Conservation (phyloP, 768 basidiomycete genomes). For the Cyathus striatus region DNA sequence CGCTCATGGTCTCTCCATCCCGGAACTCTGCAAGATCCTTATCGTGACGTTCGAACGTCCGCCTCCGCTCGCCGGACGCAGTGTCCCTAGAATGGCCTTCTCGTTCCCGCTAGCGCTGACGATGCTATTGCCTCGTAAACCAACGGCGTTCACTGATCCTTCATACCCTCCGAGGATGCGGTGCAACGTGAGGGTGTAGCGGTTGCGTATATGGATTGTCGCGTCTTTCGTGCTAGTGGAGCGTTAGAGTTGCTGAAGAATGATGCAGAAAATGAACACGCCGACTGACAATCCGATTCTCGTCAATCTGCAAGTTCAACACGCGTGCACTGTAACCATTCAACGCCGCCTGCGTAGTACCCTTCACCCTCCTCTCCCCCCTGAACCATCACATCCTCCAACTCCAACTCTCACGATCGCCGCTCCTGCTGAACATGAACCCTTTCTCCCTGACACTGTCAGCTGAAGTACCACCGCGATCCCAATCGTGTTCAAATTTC, state of each 20-base stretch:
- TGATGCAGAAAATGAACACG: constrained; percentile 31
- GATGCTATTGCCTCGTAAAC: constrained; percentile 64
- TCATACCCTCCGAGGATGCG: constrained; percentile 77
- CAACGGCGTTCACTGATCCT: constrained; percentile 90
- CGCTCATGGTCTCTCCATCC: constrained; percentile 71
- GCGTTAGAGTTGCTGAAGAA: background rate
- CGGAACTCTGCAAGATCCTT: constrained; percentile 90
- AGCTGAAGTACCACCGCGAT: constrained; percentile 20
- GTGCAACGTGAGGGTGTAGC: constrained; percentile 56
- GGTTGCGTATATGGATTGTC: constrained; percentile 77
- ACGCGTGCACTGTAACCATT: constrained; percentile 81
- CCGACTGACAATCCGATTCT: constrained; percentile 91
- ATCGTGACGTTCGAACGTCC: constrained; percentile 85
- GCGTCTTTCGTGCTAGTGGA: constrained; percentile 71
- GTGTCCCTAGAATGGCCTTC: constrained; percentile 89
- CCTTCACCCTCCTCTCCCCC: constrained; percentile 44
- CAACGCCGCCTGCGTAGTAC: constrained; percentile 52
- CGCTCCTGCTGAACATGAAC: constrained; percentile 87
- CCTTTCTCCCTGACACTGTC: no score
- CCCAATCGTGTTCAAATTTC: constrained; percentile 75
- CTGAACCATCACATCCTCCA: constrained; percentile 21
- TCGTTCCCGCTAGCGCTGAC: constrained; percentile 90
- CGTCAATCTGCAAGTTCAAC: constrained; percentile 75
- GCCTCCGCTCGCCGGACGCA: constrained; percentile 60
- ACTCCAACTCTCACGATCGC: constrained; percentile 77